Percentiles rank a stretch among this genome's conserved stretches.
phyloP scores from a whole-genome alignment of 2,329 filamentous ascomycete species.

The Hypoxylon sp. region DNA sequence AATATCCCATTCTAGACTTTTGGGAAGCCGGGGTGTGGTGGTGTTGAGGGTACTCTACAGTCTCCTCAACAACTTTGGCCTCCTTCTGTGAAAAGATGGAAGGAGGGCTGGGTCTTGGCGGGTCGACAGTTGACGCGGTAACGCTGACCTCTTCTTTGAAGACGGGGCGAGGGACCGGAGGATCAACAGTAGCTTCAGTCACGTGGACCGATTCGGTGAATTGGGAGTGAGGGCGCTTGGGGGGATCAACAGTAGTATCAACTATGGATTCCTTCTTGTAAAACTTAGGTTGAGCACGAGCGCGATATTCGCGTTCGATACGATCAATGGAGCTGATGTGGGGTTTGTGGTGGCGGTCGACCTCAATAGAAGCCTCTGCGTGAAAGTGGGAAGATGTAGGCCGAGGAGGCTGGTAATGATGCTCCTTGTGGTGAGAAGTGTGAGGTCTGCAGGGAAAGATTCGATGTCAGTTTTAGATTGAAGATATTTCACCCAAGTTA shows the following conservation, averaged over 20 bases:
- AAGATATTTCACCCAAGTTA: slow-evolving; percentile 37
- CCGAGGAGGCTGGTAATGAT: slow-evolving; percentile 44
- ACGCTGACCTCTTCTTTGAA: slow-evolving; percentile 64
- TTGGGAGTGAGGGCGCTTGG: slow-evolving; percentile 53
- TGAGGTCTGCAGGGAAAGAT: slow-evolving; percentile 56
- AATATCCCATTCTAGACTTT: slow-evolving; percentile 75
- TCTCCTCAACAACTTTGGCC: slow-evolving; percentile 75
- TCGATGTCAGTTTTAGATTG: slow-evolving; percentile 40
- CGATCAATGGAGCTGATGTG: slow-evolving; percentile 70
- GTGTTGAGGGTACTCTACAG: slow-evolving; percentile 69
- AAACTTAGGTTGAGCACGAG: slow-evolving; percentile 68
- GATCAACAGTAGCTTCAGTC: slow-evolving; percentile 58
- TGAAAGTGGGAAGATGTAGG: slow-evolving; percentile 57
- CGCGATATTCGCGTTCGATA: slow-evolving; percentile 77
- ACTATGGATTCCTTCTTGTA: slow-evolving; percentile 54
- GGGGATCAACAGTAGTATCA: slow-evolving; percentile 53
- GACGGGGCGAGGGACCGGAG: slow-evolving; percentile 53
- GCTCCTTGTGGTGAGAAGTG: slow-evolving; percentile 47
- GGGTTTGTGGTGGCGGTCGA: slow-evolving; percentile 69
- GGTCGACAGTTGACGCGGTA: slow-evolving; percentile 71
- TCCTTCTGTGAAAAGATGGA: slow-evolving; percentile 65
- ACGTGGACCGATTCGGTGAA: slow-evolving; percentile 57
- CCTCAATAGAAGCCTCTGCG: slow-evolving; percentile 76
- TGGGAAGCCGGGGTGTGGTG: slow-evolving; percentile 56
- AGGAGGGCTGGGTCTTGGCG: slow-evolving; percentile 61